Base-by-base conservation (phyloP, 2,329 filamentous ascomycete genomes). In the Exophiala spinifera region DNA sequence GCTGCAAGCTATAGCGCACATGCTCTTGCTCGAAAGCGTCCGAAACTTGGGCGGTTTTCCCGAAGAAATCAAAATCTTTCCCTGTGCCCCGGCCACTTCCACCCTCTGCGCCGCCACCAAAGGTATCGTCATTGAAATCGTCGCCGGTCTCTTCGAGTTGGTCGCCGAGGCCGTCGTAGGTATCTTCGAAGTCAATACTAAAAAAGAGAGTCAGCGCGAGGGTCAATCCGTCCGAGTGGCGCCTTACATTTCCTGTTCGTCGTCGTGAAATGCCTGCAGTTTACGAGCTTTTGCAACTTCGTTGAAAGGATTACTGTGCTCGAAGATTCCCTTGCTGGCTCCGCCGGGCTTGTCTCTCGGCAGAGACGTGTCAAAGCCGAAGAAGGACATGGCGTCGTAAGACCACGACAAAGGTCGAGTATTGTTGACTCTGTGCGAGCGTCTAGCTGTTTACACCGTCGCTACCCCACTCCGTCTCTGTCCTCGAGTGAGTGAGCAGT, bases 51-150 rank as follows among this genome's bases (percentile, higher is more conserved):
- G 91, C 91, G 5, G 94, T 99, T 67, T 89, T 86, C 37, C 91
- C 91, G 62, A 95, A 95, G 74, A 97, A 99, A 71, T 99, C 94
- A 66, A 97, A 97, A 72, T 99, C 92, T 70, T 89, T 95, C 67
- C 91, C 91, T 10, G 77, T 65, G 63, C 79, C 73, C 49, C 70
- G 77, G 25, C 77, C 72, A 15, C 70, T 67, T 15, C 70, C 74
- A 33, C 71, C 74, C 53, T 69, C 68, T 31, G 71, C 73, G 54
- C 76, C 79, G 53, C 72, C 73, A 56, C 82, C 89, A 69, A 99
- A 99, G 1, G 94, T 99, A 69, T 97, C 94, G 65, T 97, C 90
- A 72, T 99, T 99, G 79, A 96, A 90, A 47, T 82, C 90, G 76
- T 99, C 94, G 66, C 92, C 89, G 17, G 88, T 86, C 69, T 99